Evolutionary conservation across 1,139 yeast species (phyloP).

Genomic region (Pneumocystis oryctolagi): DNA sequence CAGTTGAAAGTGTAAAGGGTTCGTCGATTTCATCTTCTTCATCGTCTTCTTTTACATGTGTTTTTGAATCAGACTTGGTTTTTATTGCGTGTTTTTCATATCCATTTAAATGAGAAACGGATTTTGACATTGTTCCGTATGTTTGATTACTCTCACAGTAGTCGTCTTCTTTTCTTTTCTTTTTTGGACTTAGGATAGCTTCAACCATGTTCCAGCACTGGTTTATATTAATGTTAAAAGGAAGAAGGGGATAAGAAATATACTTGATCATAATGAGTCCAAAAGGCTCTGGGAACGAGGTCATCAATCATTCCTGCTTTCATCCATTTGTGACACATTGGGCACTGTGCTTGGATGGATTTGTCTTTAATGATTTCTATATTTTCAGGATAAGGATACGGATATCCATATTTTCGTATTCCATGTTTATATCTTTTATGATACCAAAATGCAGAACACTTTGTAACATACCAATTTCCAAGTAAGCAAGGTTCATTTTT

Average conservation of each 20-base stretch:
- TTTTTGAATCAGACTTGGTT: not conserved
- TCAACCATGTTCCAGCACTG: not conserved
- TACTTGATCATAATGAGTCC: not conserved
- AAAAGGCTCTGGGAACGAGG: not conserved
- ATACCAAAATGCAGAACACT: not conserved
- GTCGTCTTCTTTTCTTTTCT: not conserved
- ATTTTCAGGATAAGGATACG: not conserved
- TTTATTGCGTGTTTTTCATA: not conserved
- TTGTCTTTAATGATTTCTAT: not conserved
- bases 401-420: not conserved
- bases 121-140: not conserved
- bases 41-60: not conserved
- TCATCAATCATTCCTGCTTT: not conserved
- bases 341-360: not conserved
- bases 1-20: not conserved
- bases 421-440: not conserved
- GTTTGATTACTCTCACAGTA: not conserved
- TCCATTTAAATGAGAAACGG: not conserved
- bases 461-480: not conserved
- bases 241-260: not conserved
- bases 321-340: not conserved
- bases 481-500: not conserved
- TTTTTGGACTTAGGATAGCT: not conserved
- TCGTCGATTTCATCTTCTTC: not conserved
- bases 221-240: not conserved